Conservation (phyloP, 1,139 yeast genomes). For the Kluyveromyces marxianus region DNA sequence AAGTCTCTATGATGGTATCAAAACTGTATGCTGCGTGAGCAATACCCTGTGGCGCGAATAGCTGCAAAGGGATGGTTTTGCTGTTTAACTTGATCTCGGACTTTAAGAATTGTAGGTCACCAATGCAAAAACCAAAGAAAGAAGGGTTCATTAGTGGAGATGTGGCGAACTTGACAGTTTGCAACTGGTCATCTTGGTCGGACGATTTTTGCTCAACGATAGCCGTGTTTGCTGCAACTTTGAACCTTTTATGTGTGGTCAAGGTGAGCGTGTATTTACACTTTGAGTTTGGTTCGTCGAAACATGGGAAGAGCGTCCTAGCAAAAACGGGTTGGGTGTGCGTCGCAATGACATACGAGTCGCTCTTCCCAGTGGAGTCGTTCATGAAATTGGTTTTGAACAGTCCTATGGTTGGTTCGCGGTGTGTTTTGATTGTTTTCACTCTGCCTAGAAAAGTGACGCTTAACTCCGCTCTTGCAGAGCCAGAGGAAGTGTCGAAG, state of each 20-base stretch:
- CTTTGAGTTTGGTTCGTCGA: conserved; percentile 55
- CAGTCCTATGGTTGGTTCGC: conserved; percentile 56
- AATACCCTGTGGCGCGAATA: conserved; percentile 48
- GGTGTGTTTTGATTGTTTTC: conserved; percentile 45
- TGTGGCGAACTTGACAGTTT: conserved; percentile 37
- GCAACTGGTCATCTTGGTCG: conserved; percentile 8
- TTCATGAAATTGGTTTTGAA: conserved; percentile 59
- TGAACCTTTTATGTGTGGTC: conserved; percentile 38
- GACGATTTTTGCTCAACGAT: not conserved
- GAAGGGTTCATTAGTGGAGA: conserved; percentile 57
- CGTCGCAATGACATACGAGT: conserved; percentile 51
- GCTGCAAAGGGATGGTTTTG: conserved; percentile 38
- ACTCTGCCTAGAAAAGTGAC: conserved; percentile 47
- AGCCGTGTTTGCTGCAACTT: conserved; percentile 43
- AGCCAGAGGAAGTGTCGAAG: not conserved
- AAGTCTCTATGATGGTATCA: conserved; percentile 36
- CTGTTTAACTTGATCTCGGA: conserved; percentile 24
- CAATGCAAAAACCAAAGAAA: conserved; percentile 57
- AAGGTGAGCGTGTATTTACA: conserved; percentile 44
- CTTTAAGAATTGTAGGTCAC: conserved; percentile 52
- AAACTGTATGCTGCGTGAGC: conserved; percentile 41
- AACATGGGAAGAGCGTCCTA: conserved; percentile 52
- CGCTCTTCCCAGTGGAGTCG: conserved; percentile 40
- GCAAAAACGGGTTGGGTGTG: conserved; percentile 67
- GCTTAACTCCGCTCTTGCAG: conserved; percentile 7